Evolutionary conservation across 148 eudicot species (phyloP), one percentile per base, ranked within the genome.

Genomic region (Drosera capensis): DNA sequence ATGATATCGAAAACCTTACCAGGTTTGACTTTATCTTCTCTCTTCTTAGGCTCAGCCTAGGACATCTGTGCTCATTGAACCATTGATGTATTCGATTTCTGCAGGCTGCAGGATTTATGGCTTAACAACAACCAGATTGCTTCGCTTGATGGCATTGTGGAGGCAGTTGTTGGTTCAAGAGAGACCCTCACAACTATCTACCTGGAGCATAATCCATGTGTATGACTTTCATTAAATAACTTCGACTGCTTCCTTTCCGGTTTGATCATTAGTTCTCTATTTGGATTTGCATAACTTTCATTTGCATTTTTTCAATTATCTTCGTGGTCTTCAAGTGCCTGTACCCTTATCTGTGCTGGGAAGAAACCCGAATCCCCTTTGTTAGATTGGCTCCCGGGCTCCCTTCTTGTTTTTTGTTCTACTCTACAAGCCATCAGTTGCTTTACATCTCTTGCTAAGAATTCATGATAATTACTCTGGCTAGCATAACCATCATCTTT

Each of bases 131-230:
- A 90, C 74, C 86, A 84, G 46, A 78, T 90, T 54, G 57, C 68
- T 23, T 73, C 82, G 29, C 40, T 84, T 25, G 93, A 84, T 30
- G 76, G 73, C 49, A 57, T 90, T 54, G 70, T 59, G 23, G 85
- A 76, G 59, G 86, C 79, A 26, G 95, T 80, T 62, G 52, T 71
- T 52, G 79, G 95, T 56, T 80, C 85, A 29, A 80, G 74, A 58
- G 80, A 80, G 66, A 80, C 55, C 60, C 81, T 90, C 29, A 90
- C 97, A 40, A 84, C 95, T 58, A 67, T 90, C 58, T 90, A 90
- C 63, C 93, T 90, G 46, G 97, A 84, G 77, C 78, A 75, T 54
- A 90, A 90, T 70, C 97, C 97, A 18, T 90, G 95, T 70, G 97
- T 90, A 84, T 24, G 95, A 38, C 28, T 49, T 56, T 40, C 24